Evolutionary conservation across 495 filamentous ascomycete species (phyloP).

Genomic region (Hypoxylon cercidicola): DNA sequence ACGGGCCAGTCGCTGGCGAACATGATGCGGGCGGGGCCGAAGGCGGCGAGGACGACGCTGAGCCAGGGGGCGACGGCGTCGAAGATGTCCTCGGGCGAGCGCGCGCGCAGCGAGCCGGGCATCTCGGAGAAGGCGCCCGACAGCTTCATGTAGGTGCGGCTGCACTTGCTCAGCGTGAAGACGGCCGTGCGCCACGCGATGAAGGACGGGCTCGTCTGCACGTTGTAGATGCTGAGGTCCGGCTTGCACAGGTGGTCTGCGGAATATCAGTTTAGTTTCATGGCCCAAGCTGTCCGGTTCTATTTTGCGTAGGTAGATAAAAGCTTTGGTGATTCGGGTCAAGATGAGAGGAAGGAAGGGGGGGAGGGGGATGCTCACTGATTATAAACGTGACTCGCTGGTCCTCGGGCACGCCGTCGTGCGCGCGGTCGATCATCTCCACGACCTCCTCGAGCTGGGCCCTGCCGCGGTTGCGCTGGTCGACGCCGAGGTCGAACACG

Average conservation of each 20-base stretch:
- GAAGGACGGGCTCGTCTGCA: slow-evolving; percentile 66
- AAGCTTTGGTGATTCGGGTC: no score
- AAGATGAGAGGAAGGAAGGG: no score
- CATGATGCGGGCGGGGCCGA: slow-evolving; percentile 78
- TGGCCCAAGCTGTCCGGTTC: no score
- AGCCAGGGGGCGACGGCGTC: slow-evolving; percentile 69
- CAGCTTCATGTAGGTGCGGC: slow-evolving; percentile 84
- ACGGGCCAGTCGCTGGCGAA: slow-evolving; percentile 94
- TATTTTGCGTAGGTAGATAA: not conserved
- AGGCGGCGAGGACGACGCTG: slow-evolving; percentile 70
- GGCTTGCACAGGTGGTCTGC: slow-evolving; percentile 91
- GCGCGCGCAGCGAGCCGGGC: slow-evolving; percentile 53
- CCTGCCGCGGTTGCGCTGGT: slow-evolving; percentile 73
- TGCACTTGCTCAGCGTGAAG: slow-evolving; percentile 67
- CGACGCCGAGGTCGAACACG: slow-evolving; percentile 84
- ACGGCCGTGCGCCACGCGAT: slow-evolving; percentile 65
- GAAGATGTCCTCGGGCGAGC: slow-evolving; percentile 59
- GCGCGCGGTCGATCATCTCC: slow-evolving; percentile 74
- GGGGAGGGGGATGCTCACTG: slow-evolving; percentile 60
- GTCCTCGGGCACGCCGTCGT: slow-evolving; percentile 66
- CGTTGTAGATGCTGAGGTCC: slow-evolving; percentile 65
- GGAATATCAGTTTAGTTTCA: slow-evolving; percentile 21
- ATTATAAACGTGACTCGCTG: slow-evolving; percentile 72
- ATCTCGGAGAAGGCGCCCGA: slow-evolving; percentile 84
- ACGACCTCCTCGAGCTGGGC: slow-evolving; percentile 77